These are phyloP conservation scores for Boeremia lycopersici DNA, from an alignment of 2,329 filamentous ascomycete species.

Conservation along the genomic window DNA sequence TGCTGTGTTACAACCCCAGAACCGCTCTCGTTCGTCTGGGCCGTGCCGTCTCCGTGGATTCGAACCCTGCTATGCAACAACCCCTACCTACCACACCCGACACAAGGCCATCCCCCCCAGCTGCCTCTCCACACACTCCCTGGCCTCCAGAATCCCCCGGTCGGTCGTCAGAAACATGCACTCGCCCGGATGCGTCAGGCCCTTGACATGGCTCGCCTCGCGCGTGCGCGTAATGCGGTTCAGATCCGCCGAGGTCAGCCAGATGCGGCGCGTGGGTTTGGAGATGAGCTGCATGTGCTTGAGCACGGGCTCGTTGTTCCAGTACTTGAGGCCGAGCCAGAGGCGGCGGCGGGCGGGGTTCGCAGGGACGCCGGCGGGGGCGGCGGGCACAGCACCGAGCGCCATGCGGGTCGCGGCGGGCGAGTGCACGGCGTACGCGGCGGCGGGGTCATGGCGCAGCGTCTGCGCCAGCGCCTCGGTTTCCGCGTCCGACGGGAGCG, in stretches of 20 bases:
- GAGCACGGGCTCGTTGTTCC: slow-evolving; percentile 80
- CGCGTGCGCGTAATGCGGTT: slow-evolving; percentile 71
- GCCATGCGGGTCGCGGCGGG: slow-evolving; percentile 4
- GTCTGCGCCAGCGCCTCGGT: slow-evolving; percentile 41
- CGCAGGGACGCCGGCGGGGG: slow-evolving; percentile 39
- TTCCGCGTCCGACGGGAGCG: too few species aligned
- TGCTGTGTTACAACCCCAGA: slow-evolving; percentile 19
- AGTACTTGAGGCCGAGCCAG: slow-evolving; percentile 92
- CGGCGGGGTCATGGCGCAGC: slow-evolving; percentile 50
- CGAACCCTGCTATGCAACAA: background rate
- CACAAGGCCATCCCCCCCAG: slow-evolving; percentile 82
- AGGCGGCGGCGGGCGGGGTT: slow-evolving; percentile 78
- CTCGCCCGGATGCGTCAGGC: slow-evolving; percentile 78
- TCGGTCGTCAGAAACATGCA: slow-evolving; percentile 81
- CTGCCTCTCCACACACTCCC: slow-evolving; percentile 81
- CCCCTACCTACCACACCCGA: slow-evolving; percentile 58
- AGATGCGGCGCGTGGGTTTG: slow-evolving; percentile 76
- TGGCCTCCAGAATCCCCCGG: slow-evolving; percentile 76
- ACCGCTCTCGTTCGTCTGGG: background rate
- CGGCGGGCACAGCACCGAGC: slow-evolving; percentile 27
- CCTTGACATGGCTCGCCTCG: slow-evolving; percentile 69
- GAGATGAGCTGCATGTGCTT: slow-evolving; percentile 69
- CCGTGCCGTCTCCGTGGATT: too few species aligned
- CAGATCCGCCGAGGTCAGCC: slow-evolving; percentile 67
- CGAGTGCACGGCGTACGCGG: slow-evolving; percentile 29